Conservation (phyloP, 805 yeast genomes). For the Starmerella sp. region DNA sequence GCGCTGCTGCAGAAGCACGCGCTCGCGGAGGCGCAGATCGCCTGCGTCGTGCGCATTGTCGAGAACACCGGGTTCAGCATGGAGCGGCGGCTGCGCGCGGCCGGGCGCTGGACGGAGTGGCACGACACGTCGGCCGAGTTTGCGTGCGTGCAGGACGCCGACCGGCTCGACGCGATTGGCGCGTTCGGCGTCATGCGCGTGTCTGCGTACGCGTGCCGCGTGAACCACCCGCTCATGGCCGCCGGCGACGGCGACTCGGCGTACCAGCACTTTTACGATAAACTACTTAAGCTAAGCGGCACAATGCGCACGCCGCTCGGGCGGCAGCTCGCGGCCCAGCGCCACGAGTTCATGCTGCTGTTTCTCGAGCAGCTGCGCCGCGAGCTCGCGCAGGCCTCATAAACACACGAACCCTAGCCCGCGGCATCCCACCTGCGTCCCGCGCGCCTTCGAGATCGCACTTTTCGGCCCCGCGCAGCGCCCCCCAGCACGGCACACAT, state of each 20-base stretch:
- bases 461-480: background rate
- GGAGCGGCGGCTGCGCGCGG: slow-evolving; percentile 23
- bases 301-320: slow-evolving; percentile 26
- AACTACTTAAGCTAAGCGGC: slow-evolving; percentile 25
- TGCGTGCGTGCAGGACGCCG: slow-evolving; percentile 33
- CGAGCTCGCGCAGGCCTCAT: background rate
- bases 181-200: slow-evolving; percentile 30
- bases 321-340: slow-evolving; percentile 15
- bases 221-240: slow-evolving; percentile 22
- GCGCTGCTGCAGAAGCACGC: slow-evolving; percentile 14
- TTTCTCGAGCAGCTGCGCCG: slow-evolving; percentile 2
- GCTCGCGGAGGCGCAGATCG: slow-evolving; percentile 13
- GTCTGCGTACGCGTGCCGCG: slow-evolving; percentile 28
- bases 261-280: slow-evolving; percentile 28
- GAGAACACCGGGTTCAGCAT: slow-evolving; percentile 24
- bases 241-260: slow-evolving; percentile 17
- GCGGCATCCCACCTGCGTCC: background rate
- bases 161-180: slow-evolving; percentile 34
- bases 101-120: slow-evolving; percentile 27
- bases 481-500: background rate
- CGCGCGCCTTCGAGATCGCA: too few relatives aligned
- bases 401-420: background rate
- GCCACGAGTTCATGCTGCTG: slow-evolving; percentile 6
- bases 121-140: slow-evolving; percentile 26
- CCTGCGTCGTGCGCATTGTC: slow-evolving; percentile 22